Base-by-base conservation (phyloP, 2,329 filamentous ascomycete species). In the Phymatotrichopsis omnivora region DNA sequence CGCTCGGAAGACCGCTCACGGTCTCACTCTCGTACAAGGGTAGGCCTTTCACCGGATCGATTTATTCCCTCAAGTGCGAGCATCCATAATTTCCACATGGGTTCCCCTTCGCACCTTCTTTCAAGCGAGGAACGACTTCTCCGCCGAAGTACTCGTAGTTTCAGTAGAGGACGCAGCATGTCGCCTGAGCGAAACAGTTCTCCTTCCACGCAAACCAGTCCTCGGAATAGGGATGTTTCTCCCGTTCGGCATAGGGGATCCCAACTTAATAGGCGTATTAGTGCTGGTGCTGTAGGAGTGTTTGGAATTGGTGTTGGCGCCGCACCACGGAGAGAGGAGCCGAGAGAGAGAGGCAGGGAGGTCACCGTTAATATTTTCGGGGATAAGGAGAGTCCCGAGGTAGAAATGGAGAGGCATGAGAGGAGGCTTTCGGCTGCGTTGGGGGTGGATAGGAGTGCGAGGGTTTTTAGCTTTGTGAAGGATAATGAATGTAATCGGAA, bases 381-480 rank as follows among this genome's bases (percentile, higher is more conserved):
- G 14, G 65, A 69, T 29, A 65, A 64, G 41, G 60, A 62, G 17
- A 68, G 68, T 27, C 63, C 68, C 1, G 70, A 75, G 28, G 75
- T 82, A 28, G 76, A 85, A 30, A 65, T 72, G 10, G 75, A 80
- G 45, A 76, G 74, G 41, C 82, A 93, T 59, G 76, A 82, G 57
- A 73, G 74, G 30, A 76, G 85, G 22, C 65, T 98, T 44, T 86
- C 87, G 7, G 68, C 80, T 12, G 91, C 91, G 2, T 69, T 96
- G 40, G 74, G 83, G n/a, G 72, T 96, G 49, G 78, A 93, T 60
- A 77, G 76, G 34, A 69, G 74, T 23, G 69, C 73, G 20, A 75
- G 76, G 51, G 67, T 93, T 11, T 68, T 94, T 23, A 71, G 72
- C 30, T 78, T 76, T 53, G 42, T 57, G 36, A 60, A 57, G 17